Conservation (phyloP, 2,329 filamentous ascomycete genomes). For the Phyllosticta citriasiana region DNA sequence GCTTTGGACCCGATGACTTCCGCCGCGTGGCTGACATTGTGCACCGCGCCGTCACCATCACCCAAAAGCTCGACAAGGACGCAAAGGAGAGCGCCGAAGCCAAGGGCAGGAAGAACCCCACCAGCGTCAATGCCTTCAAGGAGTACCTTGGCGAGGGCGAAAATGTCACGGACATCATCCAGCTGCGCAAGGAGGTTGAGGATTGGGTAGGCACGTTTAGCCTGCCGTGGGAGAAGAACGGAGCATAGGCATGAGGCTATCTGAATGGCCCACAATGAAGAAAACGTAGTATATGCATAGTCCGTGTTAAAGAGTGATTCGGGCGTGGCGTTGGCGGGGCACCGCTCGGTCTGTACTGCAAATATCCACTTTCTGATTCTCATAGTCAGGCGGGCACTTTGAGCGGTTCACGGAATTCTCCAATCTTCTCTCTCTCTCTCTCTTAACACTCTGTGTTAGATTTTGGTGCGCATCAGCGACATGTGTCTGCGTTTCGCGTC, state of each 20-base stretch:
- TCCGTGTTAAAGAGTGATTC: neutral
- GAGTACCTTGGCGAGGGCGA: conserved; percentile 32
- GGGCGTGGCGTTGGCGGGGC: neutral
- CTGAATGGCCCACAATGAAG: neutral
- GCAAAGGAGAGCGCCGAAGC: conserved; percentile 29
- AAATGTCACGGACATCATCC: conserved; percentile 31
- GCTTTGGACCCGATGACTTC: conserved; percentile 88
- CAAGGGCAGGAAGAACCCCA: conserved; percentile 28
- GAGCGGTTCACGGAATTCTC: neutral
- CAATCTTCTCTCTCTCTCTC: neutral
- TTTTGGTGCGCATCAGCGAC: neutral
- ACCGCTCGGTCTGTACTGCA: neutral
- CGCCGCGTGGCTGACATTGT: conserved; percentile 47
- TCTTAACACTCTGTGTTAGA: neutral
- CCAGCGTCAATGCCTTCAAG: conserved; percentile 30
- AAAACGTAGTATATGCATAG: neutral
- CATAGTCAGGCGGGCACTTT: neutral
- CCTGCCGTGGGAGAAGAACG: conserved; percentile 26
- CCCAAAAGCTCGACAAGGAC: conserved; percentile 30
- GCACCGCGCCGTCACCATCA: conserved; percentile 32
- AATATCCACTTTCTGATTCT: neutral
- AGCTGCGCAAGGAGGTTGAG: conserved; percentile 31
- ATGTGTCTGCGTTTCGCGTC: neutral
- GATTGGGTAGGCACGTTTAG: conserved; percentile 34
- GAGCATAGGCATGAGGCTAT: neutral